Conservation (phyloP, 2,329 filamentous ascomycete genomes). For the Colletotrichum sp. region DNA sequence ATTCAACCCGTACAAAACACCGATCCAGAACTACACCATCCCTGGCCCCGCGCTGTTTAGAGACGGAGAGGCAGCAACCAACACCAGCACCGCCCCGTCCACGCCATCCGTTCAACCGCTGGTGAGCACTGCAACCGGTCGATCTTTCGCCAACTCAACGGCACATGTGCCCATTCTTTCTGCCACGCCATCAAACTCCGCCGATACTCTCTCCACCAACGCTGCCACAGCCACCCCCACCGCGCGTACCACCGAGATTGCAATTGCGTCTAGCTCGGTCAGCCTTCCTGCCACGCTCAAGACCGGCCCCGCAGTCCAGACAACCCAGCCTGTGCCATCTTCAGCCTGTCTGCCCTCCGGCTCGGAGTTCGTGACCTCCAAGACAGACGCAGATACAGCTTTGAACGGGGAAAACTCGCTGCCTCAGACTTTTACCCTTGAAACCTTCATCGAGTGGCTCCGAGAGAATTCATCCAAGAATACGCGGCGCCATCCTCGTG, state of each 20-base stretch:
- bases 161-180: not conserved
- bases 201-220: not conserved
- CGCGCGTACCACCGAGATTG: not conserved
- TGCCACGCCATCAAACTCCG: fast-evolving
- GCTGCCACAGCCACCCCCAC: fast-evolving
- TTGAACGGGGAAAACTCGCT: not conserved
- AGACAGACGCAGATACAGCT: not conserved
- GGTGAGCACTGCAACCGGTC: fast-evolving
- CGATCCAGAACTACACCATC: not conserved
- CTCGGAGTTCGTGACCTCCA: not conserved
- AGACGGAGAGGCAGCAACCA: not conserved
- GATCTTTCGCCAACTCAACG: not conserved
- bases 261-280: not conserved
- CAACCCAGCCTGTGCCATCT: not conserved
- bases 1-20: not conserved
- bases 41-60: not conserved
- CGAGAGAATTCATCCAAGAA: not conserved
- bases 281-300: not conserved
- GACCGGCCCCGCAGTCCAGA: fast-evolving
- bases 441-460: not conserved
- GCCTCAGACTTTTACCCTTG: not conserved
- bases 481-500: not conserved
- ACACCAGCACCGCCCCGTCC: not conserved
- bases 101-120: fast-evolving
- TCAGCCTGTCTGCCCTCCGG: not conserved